A percentile compares a stretch with the other conserved stretches of the same genome.
Conservation (phyloP, 257 asterid species). For the Penstemon newberryi region DNA sequence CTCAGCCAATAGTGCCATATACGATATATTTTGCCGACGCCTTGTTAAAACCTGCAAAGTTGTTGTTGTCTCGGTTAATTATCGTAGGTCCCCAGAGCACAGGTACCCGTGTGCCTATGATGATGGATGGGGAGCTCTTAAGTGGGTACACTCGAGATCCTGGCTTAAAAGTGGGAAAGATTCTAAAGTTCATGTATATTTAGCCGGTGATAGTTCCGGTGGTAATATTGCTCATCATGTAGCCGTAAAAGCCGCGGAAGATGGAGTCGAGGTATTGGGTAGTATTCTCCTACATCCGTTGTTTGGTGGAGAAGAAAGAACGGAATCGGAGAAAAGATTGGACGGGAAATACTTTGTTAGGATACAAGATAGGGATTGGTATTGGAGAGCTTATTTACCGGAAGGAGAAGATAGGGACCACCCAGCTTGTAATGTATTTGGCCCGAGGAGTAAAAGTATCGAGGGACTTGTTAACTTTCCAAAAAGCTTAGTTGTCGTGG, state of each 20-base stretch:
- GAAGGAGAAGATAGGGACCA: slow-evolving; percentile 81
- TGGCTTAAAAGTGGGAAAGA: slow-evolving; percentile 69
- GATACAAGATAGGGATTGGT: slow-evolving; percentile 81
- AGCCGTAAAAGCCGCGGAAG: slow-evolving; percentile 64
- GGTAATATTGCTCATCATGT: slow-evolving; percentile 87
- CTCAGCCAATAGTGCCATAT: slow-evolving; percentile 81
- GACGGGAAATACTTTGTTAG: slow-evolving; percentile 78
- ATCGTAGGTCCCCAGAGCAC: slow-evolving; percentile 76
- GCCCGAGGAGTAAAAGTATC: slow-evolving; percentile 52
- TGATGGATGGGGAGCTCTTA: slow-evolving; percentile 81
- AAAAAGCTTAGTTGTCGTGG: slow-evolving; percentile 71
- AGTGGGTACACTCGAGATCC: slow-evolving; percentile 62
- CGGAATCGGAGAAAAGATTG: slow-evolving; percentile 59
- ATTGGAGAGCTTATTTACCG: slow-evolving; percentile 82
- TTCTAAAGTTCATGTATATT: slow-evolving; percentile 49
- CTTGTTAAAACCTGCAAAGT: slow-evolving; percentile 61
- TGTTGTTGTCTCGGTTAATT: slow-evolving; percentile 77
- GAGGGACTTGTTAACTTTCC: slow-evolving; percentile 46
- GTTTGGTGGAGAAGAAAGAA: slow-evolving; percentile 74
- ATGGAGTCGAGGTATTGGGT: slow-evolving; percentile 55
- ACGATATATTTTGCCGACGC: slow-evolving; percentile 82
- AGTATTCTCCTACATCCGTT: slow-evolving; percentile 71
- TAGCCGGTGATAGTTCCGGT: slow-evolving; percentile 86
- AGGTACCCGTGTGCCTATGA: slow-evolving; percentile 79
- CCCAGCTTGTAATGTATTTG: slow-evolving; percentile 81